These are phyloP conservation scores for Gyrodon lividus DNA, from an alignment of 768 basidiomycete genomes.

Conservation along the genomic window DNA sequence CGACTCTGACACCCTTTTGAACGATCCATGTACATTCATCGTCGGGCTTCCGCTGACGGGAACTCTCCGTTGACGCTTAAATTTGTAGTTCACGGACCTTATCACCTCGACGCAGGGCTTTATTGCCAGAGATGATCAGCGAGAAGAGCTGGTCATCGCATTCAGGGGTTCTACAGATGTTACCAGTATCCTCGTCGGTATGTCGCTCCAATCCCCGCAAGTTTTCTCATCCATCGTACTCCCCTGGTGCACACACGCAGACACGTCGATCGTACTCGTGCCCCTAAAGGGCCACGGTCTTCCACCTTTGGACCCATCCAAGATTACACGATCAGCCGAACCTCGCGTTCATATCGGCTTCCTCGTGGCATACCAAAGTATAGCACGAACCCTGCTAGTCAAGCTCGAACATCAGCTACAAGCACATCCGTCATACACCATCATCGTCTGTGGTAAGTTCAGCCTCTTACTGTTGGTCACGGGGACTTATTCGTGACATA, in stretches of 20 bases:
- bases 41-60: not conserved
- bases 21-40: too few species aligned
- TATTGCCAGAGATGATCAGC: conserved; percentile 42
- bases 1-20: not conserved
- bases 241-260: conserved; percentile 14
- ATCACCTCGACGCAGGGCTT: conserved; percentile 44
- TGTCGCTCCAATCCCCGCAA: not conserved
- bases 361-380: conserved; percentile 34
- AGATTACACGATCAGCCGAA: not conserved
- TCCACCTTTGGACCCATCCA: conserved; percentile 11
- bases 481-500: conserved; percentile 9
- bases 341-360: conserved; percentile 38
- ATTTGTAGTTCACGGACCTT: conserved; percentile 34
- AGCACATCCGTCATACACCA: conserved; percentile 32
- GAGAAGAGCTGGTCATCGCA: conserved; percentile 41
- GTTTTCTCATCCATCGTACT: too few species aligned
- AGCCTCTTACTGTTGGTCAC: not conserved
- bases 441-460: conserved; percentile 33
- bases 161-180: conserved; percentile 39
- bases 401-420: conserved; percentile 31
- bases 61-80: not conserved
- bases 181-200: conserved; percentile 19
- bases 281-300: conserved; percentile 26
- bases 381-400: conserved; percentile 31
- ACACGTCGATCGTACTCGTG: conserved; percentile 19